Conservation (phyloP, 2,329 filamentous ascomycete species). For the Cordyceps tenuipes region DNA sequence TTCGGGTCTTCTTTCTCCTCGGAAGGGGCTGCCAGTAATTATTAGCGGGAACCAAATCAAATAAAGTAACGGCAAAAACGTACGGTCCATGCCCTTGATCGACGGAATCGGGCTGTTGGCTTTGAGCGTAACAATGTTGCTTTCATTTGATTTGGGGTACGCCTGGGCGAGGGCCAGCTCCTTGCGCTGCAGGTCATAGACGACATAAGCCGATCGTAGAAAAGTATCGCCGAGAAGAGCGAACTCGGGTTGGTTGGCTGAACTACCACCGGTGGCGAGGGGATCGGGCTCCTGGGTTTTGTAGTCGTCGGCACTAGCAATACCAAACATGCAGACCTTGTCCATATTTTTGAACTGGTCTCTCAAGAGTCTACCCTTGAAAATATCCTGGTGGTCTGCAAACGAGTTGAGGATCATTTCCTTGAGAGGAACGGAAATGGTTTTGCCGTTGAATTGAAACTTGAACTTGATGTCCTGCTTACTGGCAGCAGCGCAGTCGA, state of each 20-base stretch:
- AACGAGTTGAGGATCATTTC: slow-evolving; percentile 44
- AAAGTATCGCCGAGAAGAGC: slow-evolving; percentile 52
- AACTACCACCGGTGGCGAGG: slow-evolving; percentile 12
- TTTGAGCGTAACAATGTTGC: slow-evolving; percentile 38
- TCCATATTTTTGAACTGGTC: slow-evolving; percentile 30
- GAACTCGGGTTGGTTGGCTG: slow-evolving; percentile 22
- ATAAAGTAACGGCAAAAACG: slow-evolving; percentile 18
- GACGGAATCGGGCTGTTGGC: slow-evolving; percentile 31
- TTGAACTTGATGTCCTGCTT: slow-evolving; percentile 31
- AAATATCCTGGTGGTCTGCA: slow-evolving; percentile 29
- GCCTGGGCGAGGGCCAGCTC: slow-evolving; percentile 45
- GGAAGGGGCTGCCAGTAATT: neutral
- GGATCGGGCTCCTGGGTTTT: slow-evolving; percentile 14
- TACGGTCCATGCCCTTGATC: slow-evolving; percentile 34
- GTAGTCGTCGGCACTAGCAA: slow-evolving; percentile 35
- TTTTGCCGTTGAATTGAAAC: slow-evolving; percentile 31
- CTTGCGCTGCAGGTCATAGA: slow-evolving; percentile 44
- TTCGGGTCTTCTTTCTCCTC: neutral
- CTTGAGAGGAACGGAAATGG: slow-evolving; percentile 42
- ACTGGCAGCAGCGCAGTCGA: slow-evolving; percentile 41
- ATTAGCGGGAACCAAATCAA: neutral
- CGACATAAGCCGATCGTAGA: slow-evolving; percentile 48
- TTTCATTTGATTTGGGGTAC: slow-evolving; percentile 37
- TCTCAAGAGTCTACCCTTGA: slow-evolving; percentile 28
- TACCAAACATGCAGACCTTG: slow-evolving; percentile 45